These are phyloP conservation scores for Aspergillus diversus DNA, from an alignment of 495 filamentous ascomycete genomes.

Conservation along the genomic window DNA sequence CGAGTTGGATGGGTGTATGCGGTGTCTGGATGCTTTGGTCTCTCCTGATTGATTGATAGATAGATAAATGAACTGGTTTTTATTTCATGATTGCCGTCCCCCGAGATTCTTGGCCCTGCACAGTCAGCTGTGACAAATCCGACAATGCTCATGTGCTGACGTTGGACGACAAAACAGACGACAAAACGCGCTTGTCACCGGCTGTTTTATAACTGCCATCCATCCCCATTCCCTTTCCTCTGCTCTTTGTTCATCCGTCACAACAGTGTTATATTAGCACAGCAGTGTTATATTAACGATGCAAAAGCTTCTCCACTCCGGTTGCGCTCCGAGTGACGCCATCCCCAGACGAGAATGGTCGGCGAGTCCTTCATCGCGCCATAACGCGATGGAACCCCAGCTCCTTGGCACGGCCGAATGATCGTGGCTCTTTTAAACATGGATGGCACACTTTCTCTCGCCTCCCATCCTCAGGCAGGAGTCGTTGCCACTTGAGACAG, in stretches of 20 bases:
- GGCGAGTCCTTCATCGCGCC: not conserved
- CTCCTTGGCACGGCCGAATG: not conserved
- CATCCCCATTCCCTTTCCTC: not conserved
- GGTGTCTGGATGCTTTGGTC: conserved; percentile 8
- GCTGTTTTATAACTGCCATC: conserved; percentile 10
- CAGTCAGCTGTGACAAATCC: conserved; percentile 9
- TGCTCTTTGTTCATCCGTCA: not conserved
- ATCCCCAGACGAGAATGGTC: too few relatives aligned
- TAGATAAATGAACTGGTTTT: not conserved
- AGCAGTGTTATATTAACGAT: not conserved
- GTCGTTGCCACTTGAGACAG: not conserved
- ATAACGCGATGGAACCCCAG: conserved; percentile 1
- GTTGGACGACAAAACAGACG: not conserved
- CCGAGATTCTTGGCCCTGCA: not conserved
- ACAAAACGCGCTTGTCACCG: conserved; percentile 1
- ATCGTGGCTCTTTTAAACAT: not conserved
- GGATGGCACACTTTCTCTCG: not conserved
- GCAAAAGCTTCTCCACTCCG: conserved; percentile 6
- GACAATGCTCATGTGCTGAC: not conserved
- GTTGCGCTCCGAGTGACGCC: not conserved
- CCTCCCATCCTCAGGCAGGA: not conserved
- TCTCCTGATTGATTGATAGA: not conserved
- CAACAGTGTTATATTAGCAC: not conserved
- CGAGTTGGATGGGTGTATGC: conserved; percentile 4
- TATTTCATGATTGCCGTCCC: conserved; percentile 1